phyloP scores from a whole-genome alignment of 2,329 filamentous ascomycete species.

The Fusarium luffae region DNA sequence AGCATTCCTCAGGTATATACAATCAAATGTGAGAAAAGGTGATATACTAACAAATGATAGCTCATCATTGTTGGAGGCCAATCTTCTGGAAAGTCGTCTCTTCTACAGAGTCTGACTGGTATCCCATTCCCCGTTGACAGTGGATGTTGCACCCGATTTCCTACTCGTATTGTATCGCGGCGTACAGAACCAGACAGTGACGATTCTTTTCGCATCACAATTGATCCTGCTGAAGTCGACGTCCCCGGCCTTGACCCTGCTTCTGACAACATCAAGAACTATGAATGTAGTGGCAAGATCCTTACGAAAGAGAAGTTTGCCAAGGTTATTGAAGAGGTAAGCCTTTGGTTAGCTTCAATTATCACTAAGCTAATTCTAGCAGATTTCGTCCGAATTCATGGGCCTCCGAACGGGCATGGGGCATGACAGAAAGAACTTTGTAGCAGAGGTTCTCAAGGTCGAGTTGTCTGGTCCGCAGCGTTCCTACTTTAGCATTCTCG shows the following conservation, averaged over 20 bases:
- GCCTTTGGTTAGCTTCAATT: no score
- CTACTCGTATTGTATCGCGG: conserved; percentile 52
- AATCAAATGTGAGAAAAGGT: rapidly evolving
- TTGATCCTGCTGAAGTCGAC: conserved; percentile 44
- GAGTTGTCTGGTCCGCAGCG: conserved; percentile 52
- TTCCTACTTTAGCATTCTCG: conserved; percentile 53
- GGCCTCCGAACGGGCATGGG: conserved; percentile 44
- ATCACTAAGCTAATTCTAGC: background rate
- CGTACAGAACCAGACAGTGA: conserved; percentile 45
- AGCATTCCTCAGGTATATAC: conserved; percentile 49
- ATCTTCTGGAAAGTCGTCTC: conserved; percentile 53
- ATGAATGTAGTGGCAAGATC: conserved; percentile 34
- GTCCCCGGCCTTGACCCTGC: conserved; percentile 38
- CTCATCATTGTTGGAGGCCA: conserved; percentile 53
- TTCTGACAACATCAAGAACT: conserved; percentile 33
- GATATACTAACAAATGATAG: conserved; percentile 26
- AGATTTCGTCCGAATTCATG: conserved; percentile 48
- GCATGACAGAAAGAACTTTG: conserved; percentile 50
- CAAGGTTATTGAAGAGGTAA: conserved; percentile 48
- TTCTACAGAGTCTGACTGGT: conserved; percentile 52
- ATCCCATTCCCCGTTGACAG: conserved; percentile 52
- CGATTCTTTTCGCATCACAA: conserved; percentile 48
- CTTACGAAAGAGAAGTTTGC: conserved; percentile 47
- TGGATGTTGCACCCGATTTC: conserved; percentile 52
- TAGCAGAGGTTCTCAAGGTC: conserved; percentile 51